These are phyloP conservation scores for Oryza glumipatula DNA, from an alignment of 176 grass and related monocot species.

Conservation along the genomic window DNA sequence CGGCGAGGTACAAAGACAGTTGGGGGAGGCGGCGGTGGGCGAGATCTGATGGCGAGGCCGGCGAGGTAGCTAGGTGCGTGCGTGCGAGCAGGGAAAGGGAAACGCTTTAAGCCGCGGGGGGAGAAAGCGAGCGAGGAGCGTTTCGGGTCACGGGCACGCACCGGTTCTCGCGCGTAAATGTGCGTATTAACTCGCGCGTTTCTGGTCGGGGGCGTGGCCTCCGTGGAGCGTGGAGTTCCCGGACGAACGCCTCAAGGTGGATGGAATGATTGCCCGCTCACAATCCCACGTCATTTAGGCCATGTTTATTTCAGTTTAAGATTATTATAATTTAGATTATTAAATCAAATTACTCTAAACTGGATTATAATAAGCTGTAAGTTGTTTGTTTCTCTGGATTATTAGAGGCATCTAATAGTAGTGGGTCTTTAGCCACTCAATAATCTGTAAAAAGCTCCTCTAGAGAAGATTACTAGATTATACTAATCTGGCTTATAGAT, in stretches of 20 bases:
- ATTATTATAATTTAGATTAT: too few relatives aligned
- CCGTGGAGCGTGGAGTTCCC: neutral
- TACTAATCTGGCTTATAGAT: too few relatives aligned
- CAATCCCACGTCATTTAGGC: neutral
- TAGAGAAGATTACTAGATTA: too few relatives aligned
- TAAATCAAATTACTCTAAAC: too few relatives aligned
- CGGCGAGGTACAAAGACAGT: neutral
- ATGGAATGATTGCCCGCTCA: constrained; percentile 23
- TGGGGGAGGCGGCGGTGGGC: neutral
- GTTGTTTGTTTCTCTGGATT: too few relatives aligned
- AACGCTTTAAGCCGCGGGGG: constrained; percentile 38
- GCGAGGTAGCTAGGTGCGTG: neutral
- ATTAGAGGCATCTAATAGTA: too few relatives aligned
- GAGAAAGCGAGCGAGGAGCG: constrained; percentile 23
- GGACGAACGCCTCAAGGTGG: constrained; percentile 21
- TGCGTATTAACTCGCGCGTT: constrained; percentile 55
- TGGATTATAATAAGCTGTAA: too few relatives aligned
- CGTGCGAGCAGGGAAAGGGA: neutral
- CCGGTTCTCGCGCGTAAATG: constrained; percentile 34
- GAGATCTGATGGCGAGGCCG: constrained; percentile 34
- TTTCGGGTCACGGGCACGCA: constrained; percentile 39
- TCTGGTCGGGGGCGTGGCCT: constrained; percentile 20
- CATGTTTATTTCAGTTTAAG: too few relatives aligned
- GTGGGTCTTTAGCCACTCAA: too few relatives aligned
- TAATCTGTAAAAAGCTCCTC: too few relatives aligned